Conservation (phyloP, 2,329 filamentous ascomycete species). For the Ilyonectria mors-panacis region DNA sequence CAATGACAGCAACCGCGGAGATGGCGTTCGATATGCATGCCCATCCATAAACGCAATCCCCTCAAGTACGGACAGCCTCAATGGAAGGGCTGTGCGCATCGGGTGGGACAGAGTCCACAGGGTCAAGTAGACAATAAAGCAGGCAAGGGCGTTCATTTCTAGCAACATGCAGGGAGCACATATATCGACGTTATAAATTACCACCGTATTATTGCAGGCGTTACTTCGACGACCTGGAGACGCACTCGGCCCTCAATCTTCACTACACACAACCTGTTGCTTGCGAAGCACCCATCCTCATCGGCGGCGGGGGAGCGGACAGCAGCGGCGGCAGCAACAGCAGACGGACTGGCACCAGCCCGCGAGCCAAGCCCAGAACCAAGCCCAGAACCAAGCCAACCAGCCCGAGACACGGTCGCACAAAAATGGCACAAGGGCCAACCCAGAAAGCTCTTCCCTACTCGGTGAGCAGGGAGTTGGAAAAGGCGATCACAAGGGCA, state of each 20-base stretch:
- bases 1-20: not conserved
- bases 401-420: no score
- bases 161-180: not conserved
- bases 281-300: not conserved
- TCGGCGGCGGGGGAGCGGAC: no score
- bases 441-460: no score
- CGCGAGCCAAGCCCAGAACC: no score
- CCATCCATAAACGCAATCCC: not conserved
- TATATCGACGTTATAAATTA: not conserved
- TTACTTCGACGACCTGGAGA: not conserved
- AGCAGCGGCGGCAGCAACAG: no score
- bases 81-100: not conserved
- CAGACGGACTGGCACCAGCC: no score
- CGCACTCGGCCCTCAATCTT: not conserved
- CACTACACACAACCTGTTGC: not conserved
- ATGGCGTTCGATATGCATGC: constrained; percentile 23
- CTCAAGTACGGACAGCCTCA: not conserved
- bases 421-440: no score
- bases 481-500: no score
- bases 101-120: not conserved
- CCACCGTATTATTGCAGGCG: not conserved
- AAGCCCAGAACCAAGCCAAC: no score
- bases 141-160: not conserved
- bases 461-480: no score
- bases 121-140: not conserved